Percentiles rank a stretch among this genome's conserved stretches.
phyloP scores from a whole-genome alignment of 2,329 filamentous ascomycete genomes.

The Metarhizium anisopliae region DNA sequence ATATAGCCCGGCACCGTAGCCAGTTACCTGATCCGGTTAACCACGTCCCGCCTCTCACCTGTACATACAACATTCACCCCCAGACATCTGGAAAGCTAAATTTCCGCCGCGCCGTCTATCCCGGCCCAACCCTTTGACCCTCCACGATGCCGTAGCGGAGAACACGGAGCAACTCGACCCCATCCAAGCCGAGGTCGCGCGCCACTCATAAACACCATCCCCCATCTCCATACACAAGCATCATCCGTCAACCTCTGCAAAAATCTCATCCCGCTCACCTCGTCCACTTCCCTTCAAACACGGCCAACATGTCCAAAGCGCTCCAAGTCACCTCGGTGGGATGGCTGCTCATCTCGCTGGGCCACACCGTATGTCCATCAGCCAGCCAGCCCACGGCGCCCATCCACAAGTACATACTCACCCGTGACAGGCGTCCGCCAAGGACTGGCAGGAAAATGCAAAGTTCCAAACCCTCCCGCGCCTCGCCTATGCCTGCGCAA shows the following conservation, averaged over 20 bases:
- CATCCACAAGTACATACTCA: not conserved
- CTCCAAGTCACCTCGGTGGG: conserved; percentile 6
- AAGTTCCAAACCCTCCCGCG: conserved; percentile 8
- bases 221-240: too few relatives aligned
- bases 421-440: conserved; percentile 3
- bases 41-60: too few relatives aligned
- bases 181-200: too few relatives aligned
- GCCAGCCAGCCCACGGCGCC: not conserved
- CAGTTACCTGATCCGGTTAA: too few relatives aligned
- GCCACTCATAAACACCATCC: too few relatives aligned
- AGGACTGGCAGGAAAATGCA: conserved; percentile 10
- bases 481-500: conserved; percentile 6
- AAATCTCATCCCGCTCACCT: not conserved
- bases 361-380: conserved; percentile 6
- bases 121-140: not conserved
- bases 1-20: too few relatives aligned
- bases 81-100: too few relatives aligned
- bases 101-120: not conserved
- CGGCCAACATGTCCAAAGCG: conserved; percentile 4
- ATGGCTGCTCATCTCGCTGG: conserved; percentile 10
- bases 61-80: too few relatives aligned
- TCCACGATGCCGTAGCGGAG: not conserved
- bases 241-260: not conserved
- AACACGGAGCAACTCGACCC: not conserved
- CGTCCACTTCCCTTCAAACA: not conserved